These are phyloP conservation scores for Fraxinus angustifolia DNA, from an alignment of 305 asterid genomes.

Conservation along the genomic window DNA sequence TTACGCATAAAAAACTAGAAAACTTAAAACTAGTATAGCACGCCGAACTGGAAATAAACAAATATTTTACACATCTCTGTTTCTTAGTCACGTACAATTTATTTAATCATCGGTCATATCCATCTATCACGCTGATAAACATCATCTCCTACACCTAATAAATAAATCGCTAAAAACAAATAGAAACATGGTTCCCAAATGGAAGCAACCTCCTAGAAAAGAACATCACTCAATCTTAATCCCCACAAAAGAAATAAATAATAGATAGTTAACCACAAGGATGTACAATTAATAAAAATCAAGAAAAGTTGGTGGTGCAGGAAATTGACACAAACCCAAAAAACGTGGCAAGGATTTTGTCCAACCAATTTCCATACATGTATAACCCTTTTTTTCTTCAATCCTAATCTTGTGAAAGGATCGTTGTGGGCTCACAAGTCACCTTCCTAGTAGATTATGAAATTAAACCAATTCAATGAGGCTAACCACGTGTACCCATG, in stretches of 20 bases:
- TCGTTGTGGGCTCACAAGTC: conserved; percentile 35
- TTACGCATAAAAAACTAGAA: neutral
- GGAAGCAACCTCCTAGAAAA: conserved; percentile 45
- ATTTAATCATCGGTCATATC: neutral
- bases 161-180: neutral
- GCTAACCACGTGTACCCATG: neutral
- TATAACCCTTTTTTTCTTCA: conserved; percentile 17
- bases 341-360: conserved; percentile 27
- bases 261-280: neutral
- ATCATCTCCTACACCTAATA: neutral
- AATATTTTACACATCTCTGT: neutral
- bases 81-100: neutral
- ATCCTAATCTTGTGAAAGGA: conserved; percentile 31
- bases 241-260: neutral
- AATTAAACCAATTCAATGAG: neutral
- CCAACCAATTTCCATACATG: conserved; percentile 21
- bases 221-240: conserved; percentile 24
- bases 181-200: conserved; percentile 30
- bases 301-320: conserved; percentile 9
- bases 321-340: conserved; percentile 17
- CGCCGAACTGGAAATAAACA: neutral
- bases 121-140: neutral
- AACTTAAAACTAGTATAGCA: too few relatives aligned
- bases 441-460: conserved; percentile 16
- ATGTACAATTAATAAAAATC: neutral